phyloP scores from a whole-genome alignment of 2,329 filamentous ascomycete species.

The Penicillium sp. region DNA sequence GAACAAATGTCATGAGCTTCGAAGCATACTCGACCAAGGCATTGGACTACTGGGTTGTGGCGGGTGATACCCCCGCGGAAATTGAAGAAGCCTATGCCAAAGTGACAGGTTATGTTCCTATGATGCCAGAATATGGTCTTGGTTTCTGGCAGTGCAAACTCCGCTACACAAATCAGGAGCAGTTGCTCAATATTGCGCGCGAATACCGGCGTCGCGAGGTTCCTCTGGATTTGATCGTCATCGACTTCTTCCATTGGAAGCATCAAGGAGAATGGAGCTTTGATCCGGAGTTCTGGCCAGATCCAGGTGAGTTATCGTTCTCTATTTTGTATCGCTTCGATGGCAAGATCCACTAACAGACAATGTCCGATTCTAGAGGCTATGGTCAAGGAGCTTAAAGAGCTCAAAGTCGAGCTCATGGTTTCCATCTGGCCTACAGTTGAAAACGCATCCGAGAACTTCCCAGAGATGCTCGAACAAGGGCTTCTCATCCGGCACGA shows the following conservation, averaged over 20 bases:
- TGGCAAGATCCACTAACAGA: neutral
- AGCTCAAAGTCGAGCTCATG: conserved; percentile 63
- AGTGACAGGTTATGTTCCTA: conserved; percentile 59
- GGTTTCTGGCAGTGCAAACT: conserved; percentile 69
- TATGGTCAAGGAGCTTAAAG: conserved; percentile 61
- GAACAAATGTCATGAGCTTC: conserved; percentile 60
- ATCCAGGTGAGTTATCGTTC: conserved; percentile 48
- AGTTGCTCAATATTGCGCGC: conserved; percentile 58
- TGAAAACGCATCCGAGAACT: conserved; percentile 58
- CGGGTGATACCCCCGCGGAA: conserved; percentile 53
- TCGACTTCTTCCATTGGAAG: conserved; percentile 68
- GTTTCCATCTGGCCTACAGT: conserved; percentile 69
- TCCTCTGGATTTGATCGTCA: conserved; percentile 63
- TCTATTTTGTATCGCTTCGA: neutral
- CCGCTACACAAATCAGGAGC: conserved; percentile 64
- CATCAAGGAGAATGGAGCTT: conserved; percentile 67
- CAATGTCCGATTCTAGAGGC: conserved; percentile 41
- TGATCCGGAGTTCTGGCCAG: conserved; percentile 62
- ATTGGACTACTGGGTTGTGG: conserved; percentile 65
- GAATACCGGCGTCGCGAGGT: conserved; percentile 57
- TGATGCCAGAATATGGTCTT: conserved; percentile 67
- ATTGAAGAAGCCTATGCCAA: conserved; percentile 57
- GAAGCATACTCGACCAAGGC: conserved; percentile 57
- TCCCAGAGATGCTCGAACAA: conserved; percentile 58
- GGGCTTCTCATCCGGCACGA: conserved; percentile 61